These are phyloP conservation scores for Calonectria ilicicola DNA, from an alignment of 2,329 filamentous ascomycete genomes.

Conservation along the genomic window DNA sequence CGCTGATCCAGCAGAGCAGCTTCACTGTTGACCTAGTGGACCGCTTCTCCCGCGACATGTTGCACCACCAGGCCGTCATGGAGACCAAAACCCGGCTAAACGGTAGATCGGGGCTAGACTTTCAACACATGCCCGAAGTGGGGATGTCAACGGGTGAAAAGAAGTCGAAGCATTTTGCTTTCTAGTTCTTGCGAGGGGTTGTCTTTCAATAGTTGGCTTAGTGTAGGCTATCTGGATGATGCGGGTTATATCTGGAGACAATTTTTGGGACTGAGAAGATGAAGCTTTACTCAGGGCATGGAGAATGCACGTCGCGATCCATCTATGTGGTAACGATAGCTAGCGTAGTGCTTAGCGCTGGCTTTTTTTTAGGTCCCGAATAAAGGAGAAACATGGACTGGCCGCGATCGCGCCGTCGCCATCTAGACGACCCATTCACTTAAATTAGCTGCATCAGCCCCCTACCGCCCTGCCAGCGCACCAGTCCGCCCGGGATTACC, in stretches of 20 bases:
- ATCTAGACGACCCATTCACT: too few relatives aligned
- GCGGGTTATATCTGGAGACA: not conserved
- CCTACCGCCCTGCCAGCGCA: too few relatives aligned
- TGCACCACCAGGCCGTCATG: slow-evolving; percentile 38
- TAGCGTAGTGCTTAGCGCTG: too few relatives aligned
- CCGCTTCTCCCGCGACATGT: slow-evolving; percentile 35
- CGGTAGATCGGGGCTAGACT: not conserved
- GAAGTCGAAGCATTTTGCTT: not conserved
- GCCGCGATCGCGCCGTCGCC: too few relatives aligned
- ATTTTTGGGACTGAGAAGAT: not conserved
- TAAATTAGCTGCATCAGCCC: too few relatives aligned
- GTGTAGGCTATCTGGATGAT: not conserved
- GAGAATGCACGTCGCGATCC: too few relatives aligned
- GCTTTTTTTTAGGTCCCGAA: too few relatives aligned
- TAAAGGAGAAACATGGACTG: too few relatives aligned
- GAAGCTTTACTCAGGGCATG: too few relatives aligned
- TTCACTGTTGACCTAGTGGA: slow-evolving; percentile 43
- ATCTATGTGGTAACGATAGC: too few relatives aligned
- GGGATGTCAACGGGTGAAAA: not conserved
- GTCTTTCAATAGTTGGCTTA: too few relatives aligned
- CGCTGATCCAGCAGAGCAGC: slow-evolving; percentile 38
- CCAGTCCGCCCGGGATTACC: too few relatives aligned
- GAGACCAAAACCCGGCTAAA: not conserved
- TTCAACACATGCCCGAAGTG: not conserved
- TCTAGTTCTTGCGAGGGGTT: not conserved